These are phyloP conservation scores for Fusarium irregulare DNA, from an alignment of 2,329 filamentous ascomycete species.

Conservation along the genomic window DNA sequence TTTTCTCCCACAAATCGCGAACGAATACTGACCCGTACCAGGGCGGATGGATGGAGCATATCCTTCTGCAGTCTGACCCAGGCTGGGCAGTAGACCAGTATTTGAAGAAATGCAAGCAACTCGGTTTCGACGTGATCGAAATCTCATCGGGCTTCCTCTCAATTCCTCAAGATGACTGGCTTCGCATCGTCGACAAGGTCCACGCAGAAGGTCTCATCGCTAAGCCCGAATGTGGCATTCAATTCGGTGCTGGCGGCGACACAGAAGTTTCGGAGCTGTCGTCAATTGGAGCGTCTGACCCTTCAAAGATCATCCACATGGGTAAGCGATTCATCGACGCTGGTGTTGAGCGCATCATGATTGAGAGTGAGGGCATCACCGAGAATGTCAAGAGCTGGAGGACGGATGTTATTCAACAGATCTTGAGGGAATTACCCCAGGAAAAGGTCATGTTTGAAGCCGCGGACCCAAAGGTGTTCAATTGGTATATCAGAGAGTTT, in stretches of 20 bases:
- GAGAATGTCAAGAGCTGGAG: constrained; percentile 66
- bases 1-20: accelerated
- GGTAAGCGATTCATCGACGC: constrained; percentile 62
- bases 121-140: constrained; percentile 66
- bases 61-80: constrained; percentile 49
- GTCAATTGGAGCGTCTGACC: background rate
- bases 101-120: constrained; percentile 61
- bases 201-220: constrained; percentile 61
- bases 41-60: constrained; percentile 25
- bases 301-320: constrained; percentile 51
- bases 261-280: constrained; percentile 59
- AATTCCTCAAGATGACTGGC: constrained; percentile 64
- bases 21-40: background rate
- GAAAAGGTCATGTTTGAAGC: constrained; percentile 70
- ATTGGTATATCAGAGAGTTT: constrained; percentile 68
- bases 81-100: constrained; percentile 61
- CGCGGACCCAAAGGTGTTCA: constrained; percentile 65
- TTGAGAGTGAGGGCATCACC: constrained; percentile 69
- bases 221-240: constrained; percentile 67
- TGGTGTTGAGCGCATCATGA: constrained; percentile 67
- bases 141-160: constrained; percentile 65
- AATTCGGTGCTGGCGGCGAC: constrained; percentile 67
- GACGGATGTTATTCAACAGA: constrained; percentile 65
- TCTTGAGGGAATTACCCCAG: constrained; percentile 61
- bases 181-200: constrained; percentile 60